Evolutionary conservation across 2,329 filamentous ascomycete species (phyloP).

Genomic region (Hypoxylon sp.): DNA sequence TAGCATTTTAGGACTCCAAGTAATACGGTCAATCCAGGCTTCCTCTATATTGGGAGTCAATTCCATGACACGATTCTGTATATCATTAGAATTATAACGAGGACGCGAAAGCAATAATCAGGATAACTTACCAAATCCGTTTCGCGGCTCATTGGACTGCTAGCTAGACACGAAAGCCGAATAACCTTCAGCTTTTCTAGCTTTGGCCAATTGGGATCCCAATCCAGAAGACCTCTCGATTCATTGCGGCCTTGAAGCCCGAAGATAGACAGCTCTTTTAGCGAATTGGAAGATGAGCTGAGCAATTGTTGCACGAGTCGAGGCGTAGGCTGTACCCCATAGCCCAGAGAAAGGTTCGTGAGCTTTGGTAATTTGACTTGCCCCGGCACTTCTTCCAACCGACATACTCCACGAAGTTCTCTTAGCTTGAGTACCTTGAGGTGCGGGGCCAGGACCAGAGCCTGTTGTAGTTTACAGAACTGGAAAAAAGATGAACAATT

Average conservation of each 20-base stretch:
- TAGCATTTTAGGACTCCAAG: neutral
- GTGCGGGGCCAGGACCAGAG: conserved; percentile 26
- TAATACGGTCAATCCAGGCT: conserved; percentile 46
- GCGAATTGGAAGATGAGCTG: conserved; percentile 34
- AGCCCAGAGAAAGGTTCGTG: conserved; percentile 42
- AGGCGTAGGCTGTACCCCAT: conserved; percentile 11
- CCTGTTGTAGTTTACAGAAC: conserved; percentile 12
- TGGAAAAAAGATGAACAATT: conserved; percentile 38
- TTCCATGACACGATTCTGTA: conserved; percentile 35
- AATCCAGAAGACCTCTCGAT: neutral
- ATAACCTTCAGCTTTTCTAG: conserved; percentile 44
- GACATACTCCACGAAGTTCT: neutral
- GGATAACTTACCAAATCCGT: conserved; percentile 43
- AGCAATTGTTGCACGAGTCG: conserved; percentile 38
- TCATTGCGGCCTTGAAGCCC: conserved; percentile 16
- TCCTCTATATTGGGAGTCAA: conserved; percentile 49
- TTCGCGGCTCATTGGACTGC: no score
- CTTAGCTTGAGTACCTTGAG: conserved; percentile 47
- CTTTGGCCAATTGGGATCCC: conserved; percentile 30
- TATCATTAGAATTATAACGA: conserved; percentile 38
- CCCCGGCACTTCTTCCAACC: neutral
- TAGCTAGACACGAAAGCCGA: conserved; percentile 24
- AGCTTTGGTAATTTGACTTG: conserved; percentile 32
- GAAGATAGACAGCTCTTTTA: conserved; percentile 49
- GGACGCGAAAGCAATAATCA: neutral